Percentiles rank a stretch among this genome's conserved stretches.
phyloP scores from a whole-genome alignment of 2,329 filamentous ascomycete species.

The Aschersonia sp. region DNA sequence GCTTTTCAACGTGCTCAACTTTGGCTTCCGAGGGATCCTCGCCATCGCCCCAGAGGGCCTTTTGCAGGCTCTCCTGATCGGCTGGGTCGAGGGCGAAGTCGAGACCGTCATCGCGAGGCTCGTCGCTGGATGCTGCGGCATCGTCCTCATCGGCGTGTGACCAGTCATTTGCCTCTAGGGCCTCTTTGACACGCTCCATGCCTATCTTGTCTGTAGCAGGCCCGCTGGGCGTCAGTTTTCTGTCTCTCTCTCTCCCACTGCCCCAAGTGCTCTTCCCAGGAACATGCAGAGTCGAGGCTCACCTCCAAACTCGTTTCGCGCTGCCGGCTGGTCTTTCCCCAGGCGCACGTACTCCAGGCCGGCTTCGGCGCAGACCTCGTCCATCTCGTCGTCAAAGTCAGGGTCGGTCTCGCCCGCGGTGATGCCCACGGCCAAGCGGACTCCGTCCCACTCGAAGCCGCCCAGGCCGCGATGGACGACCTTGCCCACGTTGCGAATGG shows the following conservation, averaged over 20 bases:
- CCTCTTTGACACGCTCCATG: slow-evolving; percentile 42
- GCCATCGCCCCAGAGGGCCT: slow-evolving; percentile 24
- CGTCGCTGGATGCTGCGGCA: slow-evolving; percentile 12
- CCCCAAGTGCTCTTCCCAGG: too few species aligned
- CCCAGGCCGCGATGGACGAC: slow-evolving; percentile 43
- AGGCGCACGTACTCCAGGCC: slow-evolving; percentile 51
- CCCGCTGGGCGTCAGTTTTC: background rate
- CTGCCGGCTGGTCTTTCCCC: slow-evolving; percentile 18
- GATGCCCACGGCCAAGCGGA: slow-evolving; percentile 42
- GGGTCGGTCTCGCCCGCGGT: slow-evolving; percentile 25
- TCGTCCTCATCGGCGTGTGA: slow-evolving; percentile 16
- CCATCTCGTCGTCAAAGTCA: slow-evolving; percentile 35
- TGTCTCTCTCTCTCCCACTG: background rate
- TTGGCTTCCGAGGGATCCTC: slow-evolving; percentile 10
- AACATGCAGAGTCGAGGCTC: background rate
- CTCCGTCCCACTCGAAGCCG: slow-evolving; percentile 50
- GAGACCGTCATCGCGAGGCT: slow-evolving; percentile 29
- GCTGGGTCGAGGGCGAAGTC: slow-evolving; percentile 36
- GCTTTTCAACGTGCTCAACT: slow-evolving; percentile 42
- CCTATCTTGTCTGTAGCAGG: slow-evolving; percentile 37
- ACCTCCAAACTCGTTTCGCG: slow-evolving; percentile 37
- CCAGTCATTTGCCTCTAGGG: slow-evolving; percentile 54
- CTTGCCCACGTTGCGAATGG: slow-evolving; percentile 37
- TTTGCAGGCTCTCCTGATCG: slow-evolving; percentile 36
- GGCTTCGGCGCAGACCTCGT: slow-evolving; percentile 39